Base-by-base conservation (phyloP, 2,329 filamentous ascomycete species). In the Pseudogymnoascus sp. region DNA sequence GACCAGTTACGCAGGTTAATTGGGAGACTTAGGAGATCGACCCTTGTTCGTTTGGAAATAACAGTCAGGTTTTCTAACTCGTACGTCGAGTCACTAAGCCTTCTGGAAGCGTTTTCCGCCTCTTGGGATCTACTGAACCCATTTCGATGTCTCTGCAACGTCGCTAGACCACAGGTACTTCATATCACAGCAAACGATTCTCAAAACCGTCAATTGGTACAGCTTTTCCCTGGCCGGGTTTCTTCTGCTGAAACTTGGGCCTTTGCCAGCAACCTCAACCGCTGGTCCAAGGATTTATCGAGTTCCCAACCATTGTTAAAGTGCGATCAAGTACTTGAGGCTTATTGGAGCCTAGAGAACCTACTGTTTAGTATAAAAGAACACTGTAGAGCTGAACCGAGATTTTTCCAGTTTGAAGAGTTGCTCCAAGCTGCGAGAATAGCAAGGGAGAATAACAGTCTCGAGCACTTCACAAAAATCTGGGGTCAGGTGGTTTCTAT, bases 1-100 rank as follows among this genome's bases (percentile, higher is more conserved):
- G 64, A 66, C 59, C 60, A 65, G 61, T 35, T 66, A n/a, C 63
- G 62, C 57, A 59, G 61, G 38, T 38, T 66, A 7, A 15, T 66
- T n/a, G 63, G 59, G 15, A 65, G 62, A 47, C 57, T 66, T 41
- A 22, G 59, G 28, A 28, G 28, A 41, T 38, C 25, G 43, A 30
- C 61, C 22, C 57, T 62, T 62, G 25, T 25, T 43, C 47, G 41
- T n/a, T 47, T 62, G 18, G 18, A 18, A 18, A 18, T 18, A 18
- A 18, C 18, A 18, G 18, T 18, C 18, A 18, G 18, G 18, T 18
- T 18, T 18, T 18, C 35, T 33, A 62, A n/a, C 43, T 64, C 22
- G 37, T 57, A 36, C 37, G 62, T 14, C 62, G 41, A 38, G 47
- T 62, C 61, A 36, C 28, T 20, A 61, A 57, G 14, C 25, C 37